Conservation (phyloP, 495 filamentous ascomycete genomes). For the Sphaerosporella brunnea region DNA sequence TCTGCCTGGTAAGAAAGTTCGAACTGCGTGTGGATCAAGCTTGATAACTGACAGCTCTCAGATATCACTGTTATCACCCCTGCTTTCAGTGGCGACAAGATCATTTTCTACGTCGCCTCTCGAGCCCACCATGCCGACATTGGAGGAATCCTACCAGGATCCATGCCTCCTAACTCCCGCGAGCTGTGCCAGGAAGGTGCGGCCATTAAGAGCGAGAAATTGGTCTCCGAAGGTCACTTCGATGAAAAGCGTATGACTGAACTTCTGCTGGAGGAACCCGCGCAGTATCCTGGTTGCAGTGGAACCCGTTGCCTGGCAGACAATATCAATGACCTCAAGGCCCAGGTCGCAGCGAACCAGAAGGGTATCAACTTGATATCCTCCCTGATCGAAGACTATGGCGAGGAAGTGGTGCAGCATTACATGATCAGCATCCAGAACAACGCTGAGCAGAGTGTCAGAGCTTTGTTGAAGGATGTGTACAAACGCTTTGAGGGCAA, state of each 20-base stretch:
- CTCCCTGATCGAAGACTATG: conserved; percentile 71
- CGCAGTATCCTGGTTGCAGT: conserved; percentile 68
- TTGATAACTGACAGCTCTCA: conserved; percentile 29
- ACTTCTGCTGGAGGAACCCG: conserved; percentile 66
- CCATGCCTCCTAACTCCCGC: conserved; percentile 87
- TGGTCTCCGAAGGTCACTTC: conserved; percentile 78
- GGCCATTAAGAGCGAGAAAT: conserved; percentile 80
- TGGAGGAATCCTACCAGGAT: conserved; percentile 85
- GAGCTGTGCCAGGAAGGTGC: conserved; percentile 93
- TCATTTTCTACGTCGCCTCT: conserved; percentile 92
- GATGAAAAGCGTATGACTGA: conserved; percentile 75
- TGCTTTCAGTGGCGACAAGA: conserved; percentile 66
- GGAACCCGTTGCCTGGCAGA: conserved; percentile 82
- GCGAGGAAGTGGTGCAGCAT: conserved; percentile 76
- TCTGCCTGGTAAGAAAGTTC: conserved; percentile 24
- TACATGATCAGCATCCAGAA: conserved; percentile 92
- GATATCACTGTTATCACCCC: conserved; percentile 93
- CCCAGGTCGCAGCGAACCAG: conserved; percentile 88
- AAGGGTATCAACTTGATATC: conserved; percentile 87
- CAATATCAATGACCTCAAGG: conserved; percentile 90
- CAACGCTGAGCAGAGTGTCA: conserved; percentile 75
- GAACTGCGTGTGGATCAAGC: too few species aligned
- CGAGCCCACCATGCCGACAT: conserved; percentile 95
- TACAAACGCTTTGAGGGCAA: conserved; percentile 57
- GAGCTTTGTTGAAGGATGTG: conserved; percentile 65